These are phyloP conservation scores for Lactarius hatsudake DNA, from an alignment of 768 basidiomycete species.

Conservation along the genomic window DNA sequence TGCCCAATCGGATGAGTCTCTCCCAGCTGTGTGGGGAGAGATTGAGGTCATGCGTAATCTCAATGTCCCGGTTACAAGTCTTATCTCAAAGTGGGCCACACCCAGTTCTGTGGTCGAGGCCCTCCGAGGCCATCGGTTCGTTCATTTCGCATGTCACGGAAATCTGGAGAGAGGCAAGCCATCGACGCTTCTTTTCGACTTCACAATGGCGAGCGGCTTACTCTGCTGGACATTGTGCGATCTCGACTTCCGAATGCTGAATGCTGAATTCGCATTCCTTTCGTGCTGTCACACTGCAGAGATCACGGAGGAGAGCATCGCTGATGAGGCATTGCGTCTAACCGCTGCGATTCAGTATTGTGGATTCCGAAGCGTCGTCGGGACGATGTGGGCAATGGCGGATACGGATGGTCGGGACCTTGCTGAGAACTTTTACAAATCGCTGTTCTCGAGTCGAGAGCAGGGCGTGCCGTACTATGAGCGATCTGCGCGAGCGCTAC, in stretches of 20 bases:
- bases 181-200: background rate
- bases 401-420: conserved; percentile 19
- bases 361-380: conserved; percentile 21
- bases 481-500: background rate
- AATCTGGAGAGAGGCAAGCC: background rate
- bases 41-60: background rate
- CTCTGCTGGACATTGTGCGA: conserved; percentile 3
- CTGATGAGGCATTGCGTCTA: conserved; percentile 22
- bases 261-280: conserved; percentile 17
- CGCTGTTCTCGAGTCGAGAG: background rate
- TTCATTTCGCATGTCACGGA: conserved; percentile 5
- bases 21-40: background rate
- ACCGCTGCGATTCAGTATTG: conserved; percentile 20
- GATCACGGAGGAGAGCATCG: background rate
- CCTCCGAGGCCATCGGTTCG: background rate
- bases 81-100: background rate
- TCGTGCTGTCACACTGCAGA: conserved; percentile 16
- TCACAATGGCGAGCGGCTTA: background rate
- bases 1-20: background rate
- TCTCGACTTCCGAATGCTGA: conserved; percentile 5
- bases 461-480: background rate
- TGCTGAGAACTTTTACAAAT: conserved; percentile 10
- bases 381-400: conserved; percentile 24
- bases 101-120: background rate
- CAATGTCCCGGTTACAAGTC: too few relatives aligned